Percentiles rank a stretch among this genome's conserved stretches.
phyloP scores from a whole-genome alignment of 768 basidiomycete species.

The Naganishia randhawae region DNA sequence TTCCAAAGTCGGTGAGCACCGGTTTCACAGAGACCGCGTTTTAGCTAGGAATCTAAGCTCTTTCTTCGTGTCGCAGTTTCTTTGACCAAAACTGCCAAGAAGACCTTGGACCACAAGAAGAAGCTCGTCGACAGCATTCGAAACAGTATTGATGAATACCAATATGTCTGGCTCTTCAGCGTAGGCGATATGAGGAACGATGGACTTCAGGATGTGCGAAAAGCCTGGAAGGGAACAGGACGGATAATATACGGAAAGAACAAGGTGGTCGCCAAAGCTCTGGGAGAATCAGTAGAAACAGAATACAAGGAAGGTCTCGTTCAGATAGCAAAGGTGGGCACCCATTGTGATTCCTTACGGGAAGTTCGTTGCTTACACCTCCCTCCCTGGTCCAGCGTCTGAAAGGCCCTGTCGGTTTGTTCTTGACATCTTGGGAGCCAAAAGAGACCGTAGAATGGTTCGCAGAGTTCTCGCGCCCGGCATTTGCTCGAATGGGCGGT shows the following conservation, averaged over 20 bases:
- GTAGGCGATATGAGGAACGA: conserved; percentile 94
- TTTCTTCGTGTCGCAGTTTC: conserved; percentile 60
- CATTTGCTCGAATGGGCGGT: conserved; percentile 88
- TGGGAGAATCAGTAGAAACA: conserved; percentile 79
- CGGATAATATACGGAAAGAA: conserved; percentile 81
- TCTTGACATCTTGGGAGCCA: conserved; percentile 88
- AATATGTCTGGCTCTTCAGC: conserved; percentile 91
- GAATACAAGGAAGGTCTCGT: conserved; percentile 76
- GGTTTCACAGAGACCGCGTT: background rate
- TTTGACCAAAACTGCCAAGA: conserved; percentile 88
- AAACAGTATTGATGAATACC: conserved; percentile 79
- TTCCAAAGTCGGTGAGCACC: conserved; percentile 71
- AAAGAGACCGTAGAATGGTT: conserved; percentile 93
- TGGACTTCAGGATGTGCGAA: conserved; percentile 86
- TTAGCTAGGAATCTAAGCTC: background rate
- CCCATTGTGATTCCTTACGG: background rate
- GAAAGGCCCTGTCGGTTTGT: conserved; percentile 86
- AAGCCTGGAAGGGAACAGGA: conserved; percentile 87
- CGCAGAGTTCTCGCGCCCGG: conserved; percentile 76
- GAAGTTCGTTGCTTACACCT: background rate
- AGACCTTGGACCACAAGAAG: conserved; percentile 85
- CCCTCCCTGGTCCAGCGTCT: conserved; percentile 64
- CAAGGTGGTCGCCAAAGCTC: conserved; percentile 87
- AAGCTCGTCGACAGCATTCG: conserved; percentile 77
- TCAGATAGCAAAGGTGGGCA: conserved; percentile 69